Conservation (phyloP, 208 protist genomes). For the Acanthamoeba culbertsoni region DNA sequence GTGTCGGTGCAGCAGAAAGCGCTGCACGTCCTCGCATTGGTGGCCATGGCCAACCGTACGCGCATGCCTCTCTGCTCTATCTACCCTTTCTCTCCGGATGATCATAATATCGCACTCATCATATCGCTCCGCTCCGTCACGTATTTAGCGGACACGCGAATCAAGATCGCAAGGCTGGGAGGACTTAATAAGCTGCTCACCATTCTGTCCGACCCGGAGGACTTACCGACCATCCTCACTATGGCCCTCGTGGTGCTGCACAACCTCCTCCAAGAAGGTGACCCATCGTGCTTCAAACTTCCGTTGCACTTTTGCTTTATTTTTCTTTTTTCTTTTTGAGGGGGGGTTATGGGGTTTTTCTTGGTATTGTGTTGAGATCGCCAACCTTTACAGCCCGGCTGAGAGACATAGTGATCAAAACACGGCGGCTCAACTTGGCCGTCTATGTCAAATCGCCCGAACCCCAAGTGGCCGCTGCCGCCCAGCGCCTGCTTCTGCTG, state of each 20-base stretch:
- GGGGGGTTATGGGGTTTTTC: too few species aligned
- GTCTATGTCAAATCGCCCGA: not conserved
- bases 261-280: not conserved
- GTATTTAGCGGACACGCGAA: not conserved
- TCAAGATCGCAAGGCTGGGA: not conserved
- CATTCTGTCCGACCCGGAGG: not conserved
- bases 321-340: too few species aligned
- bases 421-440: not conserved
- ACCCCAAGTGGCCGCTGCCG: not conserved
- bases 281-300: not conserved
- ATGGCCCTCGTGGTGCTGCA: not conserved
- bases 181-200: conserved; percentile 4
- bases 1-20: not conserved
- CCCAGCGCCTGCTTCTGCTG: not conserved
- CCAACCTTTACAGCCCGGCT: not conserved
- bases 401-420: not conserved
- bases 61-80: too few species aligned
- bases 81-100: not conserved
- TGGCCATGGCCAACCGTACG: not conserved
- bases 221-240: not conserved
- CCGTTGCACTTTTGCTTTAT: not conserved
- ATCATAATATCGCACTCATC: not conserved
- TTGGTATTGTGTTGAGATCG: not conserved
- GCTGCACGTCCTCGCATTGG: not conserved
- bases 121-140: not conserved